Percentiles rank a stretch among this genome's conserved stretches.
Conservation (phyloP, 73 alveolate species). For the Halteria grandinella region DNA sequence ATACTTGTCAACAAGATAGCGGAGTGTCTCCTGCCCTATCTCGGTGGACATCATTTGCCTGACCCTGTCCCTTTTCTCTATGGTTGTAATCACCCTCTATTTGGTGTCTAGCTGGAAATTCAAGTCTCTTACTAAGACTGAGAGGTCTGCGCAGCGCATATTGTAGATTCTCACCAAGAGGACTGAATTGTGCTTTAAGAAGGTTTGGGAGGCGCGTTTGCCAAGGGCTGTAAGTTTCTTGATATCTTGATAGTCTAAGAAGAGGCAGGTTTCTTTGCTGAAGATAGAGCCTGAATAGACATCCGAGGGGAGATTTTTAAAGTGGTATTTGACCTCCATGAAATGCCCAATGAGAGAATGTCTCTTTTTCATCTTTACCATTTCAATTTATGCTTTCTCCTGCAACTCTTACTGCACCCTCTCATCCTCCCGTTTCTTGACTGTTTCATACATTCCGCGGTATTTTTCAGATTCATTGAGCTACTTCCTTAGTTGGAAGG, state of each 20-base stretch:
- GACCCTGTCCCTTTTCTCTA: constrained; percentile 35
- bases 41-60: constrained; percentile 32
- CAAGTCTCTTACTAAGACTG: not conserved
- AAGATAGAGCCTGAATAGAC: not conserved
- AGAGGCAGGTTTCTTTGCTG: constrained; percentile 4
- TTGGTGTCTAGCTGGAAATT: not conserved
- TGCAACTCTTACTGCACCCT: constrained; percentile 6
- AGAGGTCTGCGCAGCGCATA: too few species aligned
- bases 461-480: constrained; percentile 5
- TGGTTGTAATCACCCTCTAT: constrained; percentile 13
- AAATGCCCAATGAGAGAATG: constrained; percentile 25
- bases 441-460: not conserved
- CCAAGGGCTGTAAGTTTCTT: constrained; percentile 1
- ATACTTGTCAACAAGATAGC: constrained; percentile 32
- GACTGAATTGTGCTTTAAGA: constrained; percentile 35
- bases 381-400: not conserved
- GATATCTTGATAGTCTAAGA: not conserved
- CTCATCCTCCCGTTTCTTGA: constrained; percentile 12
- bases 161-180: not conserved
- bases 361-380: not conserved
- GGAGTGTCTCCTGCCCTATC: constrained; percentile 33
- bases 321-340: not conserved
- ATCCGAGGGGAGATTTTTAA: not conserved
- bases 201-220: not conserved
- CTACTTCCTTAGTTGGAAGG: not conserved